Base-by-base conservation (phyloP, 768 basidiomycete species). In the Agrocybe pediades region DNA sequence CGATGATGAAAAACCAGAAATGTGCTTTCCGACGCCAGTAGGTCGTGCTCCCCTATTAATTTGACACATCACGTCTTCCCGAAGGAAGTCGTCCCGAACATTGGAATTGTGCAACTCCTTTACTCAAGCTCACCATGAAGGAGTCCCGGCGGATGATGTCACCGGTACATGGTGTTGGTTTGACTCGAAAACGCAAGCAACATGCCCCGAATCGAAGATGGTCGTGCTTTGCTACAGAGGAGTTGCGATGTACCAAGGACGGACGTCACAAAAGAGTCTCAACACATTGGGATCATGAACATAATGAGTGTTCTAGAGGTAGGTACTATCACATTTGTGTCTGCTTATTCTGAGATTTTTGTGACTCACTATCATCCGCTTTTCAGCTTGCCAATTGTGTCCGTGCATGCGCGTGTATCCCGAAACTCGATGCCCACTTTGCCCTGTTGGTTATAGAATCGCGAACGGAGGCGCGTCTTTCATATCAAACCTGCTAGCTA, bases 151-250 rank as follows among this genome's bases (percentile, higher is more conserved):
- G 6, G 20, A 44, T 24, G 61, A 54, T n/a, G 60, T 55, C 9
- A 55, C 45, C 0, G 67, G 63, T 25, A 65, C 62, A 29, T 70
- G 68, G 65, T 69, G 65, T 41, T 72, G 70, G 69, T 72, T 68
- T 52, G 69, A 72, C 64, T 70, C 11, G 63, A 65, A 20, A 64
- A 55, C 9, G 54, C 66, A 58, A 64, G 15, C 6, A 57, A 54
- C 9, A 43, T 52, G 17, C 67, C 67, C 2, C 63, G 59, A 26
- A 59, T 63, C 16, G 68, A 63, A 45, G 60, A 69, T 49, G 64
- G 63, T 4, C 53, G 59, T 3, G 54, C 59, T 9, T 54, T 70
- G 6, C 62, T 68, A 9, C 70, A 69, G 69, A 8, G 55, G 9
- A 68, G 67, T 50, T 68, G 70, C 45, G 54, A 61, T 25, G 63